phyloP scores from a whole-genome alignment of 116 monocot genomes.

The Trichopus zeylanicus region DNA sequence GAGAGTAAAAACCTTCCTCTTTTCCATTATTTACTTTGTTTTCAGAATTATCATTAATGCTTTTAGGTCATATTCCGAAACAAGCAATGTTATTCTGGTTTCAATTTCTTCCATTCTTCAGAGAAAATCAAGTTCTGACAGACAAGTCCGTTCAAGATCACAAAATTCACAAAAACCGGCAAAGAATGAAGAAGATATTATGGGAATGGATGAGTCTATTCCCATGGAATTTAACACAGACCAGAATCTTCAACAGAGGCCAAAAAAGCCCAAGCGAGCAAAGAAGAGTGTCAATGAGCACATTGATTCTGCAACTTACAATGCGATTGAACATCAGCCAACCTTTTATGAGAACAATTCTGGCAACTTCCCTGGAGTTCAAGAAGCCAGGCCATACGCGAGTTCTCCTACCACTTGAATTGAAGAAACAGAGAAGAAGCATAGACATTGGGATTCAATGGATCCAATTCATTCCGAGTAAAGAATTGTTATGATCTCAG shows the following conservation, averaged over 20 bases:
- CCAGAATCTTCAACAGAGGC: constrained; percentile 21
- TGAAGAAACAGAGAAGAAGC: too few relatives aligned
- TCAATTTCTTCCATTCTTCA: constrained; percentile 23
- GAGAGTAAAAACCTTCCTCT: background rate
- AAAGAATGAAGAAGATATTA: constrained; percentile 9
- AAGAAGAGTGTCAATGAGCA: constrained; percentile 51
- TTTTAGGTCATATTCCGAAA: background rate
- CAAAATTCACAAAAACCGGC: constrained; percentile 23
- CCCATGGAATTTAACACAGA: constrained; percentile 19
- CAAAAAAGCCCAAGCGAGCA: constrained; percentile 29
- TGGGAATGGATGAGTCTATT: constrained; percentile 36
- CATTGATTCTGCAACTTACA: constrained; percentile 14
- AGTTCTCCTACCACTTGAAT: background rate
- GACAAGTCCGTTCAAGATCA: constrained; percentile 18
- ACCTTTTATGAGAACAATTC: constrained; percentile 1
- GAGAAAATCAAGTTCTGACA: constrained; percentile 54
- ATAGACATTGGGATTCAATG: too few relatives aligned
- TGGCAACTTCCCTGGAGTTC: background rate
- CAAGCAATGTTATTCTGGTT: background rate
- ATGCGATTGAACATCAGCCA: constrained; percentile 3
- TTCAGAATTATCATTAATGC: background rate
- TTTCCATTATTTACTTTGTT: background rate
- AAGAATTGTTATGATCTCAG: too few relatives aligned
- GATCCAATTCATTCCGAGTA: too few relatives aligned
- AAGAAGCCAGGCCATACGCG: background rate